These are phyloP conservation scores for Solanum chaucha DNA, from an alignment of 257 asterid species.

Conservation along the genomic window DNA sequence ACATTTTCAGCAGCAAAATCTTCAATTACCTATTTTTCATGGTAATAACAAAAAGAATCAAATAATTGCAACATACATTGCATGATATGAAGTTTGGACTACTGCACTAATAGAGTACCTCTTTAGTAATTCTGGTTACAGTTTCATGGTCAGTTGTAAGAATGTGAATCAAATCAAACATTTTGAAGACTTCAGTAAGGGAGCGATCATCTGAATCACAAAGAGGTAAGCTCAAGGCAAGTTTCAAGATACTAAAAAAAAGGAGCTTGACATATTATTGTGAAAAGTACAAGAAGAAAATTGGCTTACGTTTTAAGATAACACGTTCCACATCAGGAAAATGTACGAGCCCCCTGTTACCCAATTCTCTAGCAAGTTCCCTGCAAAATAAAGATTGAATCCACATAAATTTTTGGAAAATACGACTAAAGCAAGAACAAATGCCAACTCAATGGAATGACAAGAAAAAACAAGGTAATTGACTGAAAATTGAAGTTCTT, in stretches of 20 bases:
- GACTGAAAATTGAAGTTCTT: background rate
- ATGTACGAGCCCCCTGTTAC: constrained; percentile 44
- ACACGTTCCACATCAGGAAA: constrained; percentile 72
- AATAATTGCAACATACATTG: background rate
- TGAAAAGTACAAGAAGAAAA: background rate
- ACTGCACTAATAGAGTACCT: constrained; percentile 27
- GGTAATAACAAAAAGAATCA: background rate
- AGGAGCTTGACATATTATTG: background rate
- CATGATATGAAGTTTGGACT: background rate
- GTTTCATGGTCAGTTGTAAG: constrained; percentile 79
- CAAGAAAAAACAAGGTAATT: background rate
- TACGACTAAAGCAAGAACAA: background rate
- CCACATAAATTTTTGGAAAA: background rate
- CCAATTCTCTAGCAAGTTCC: constrained; percentile 77
- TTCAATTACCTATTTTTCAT: constrained; percentile 56
- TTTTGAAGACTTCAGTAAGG: constrained; percentile 74
- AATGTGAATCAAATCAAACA: constrained; percentile 82
- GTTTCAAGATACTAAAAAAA: background rate
- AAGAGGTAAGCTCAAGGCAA: background rate
- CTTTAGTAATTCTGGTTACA: constrained; percentile 76
- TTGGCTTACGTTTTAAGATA: constrained; percentile 51
- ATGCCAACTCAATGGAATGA: background rate
- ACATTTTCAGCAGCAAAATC: constrained; percentile 95
- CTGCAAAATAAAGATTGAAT: constrained; percentile 23
- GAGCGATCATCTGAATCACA: constrained; percentile 62